These are phyloP conservation scores for Neonectria hederae DNA, from an alignment of 2,329 filamentous ascomycete species.

Conservation along the genomic window DNA sequence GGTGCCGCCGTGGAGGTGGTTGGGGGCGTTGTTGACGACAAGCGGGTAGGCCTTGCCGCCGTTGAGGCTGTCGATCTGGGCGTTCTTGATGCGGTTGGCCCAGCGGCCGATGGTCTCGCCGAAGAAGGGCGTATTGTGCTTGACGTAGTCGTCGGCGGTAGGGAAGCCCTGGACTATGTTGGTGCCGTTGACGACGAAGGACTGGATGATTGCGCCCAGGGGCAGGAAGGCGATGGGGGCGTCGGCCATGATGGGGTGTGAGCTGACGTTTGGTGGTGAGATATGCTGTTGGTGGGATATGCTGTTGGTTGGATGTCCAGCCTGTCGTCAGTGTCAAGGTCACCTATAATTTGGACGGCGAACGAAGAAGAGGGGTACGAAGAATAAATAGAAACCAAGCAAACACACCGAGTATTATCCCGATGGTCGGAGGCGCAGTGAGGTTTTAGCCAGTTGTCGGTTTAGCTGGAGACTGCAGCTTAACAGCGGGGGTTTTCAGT, in stretches of 20 bases:
- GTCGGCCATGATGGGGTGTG: slow-evolving; percentile 51
- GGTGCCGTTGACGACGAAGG: slow-evolving; percentile 77
- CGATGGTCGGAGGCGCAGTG: slow-evolving; percentile 24
- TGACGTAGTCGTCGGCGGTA: slow-evolving; percentile 76
- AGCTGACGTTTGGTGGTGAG: neutral
- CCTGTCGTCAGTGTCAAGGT: neutral
- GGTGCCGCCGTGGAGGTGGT: slow-evolving; percentile 77
- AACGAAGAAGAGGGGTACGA: neutral
- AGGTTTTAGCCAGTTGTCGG: slow-evolving; percentile 28
- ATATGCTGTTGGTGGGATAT: neutral
- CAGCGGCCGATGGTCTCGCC: slow-evolving; percentile 91
- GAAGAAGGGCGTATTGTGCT: slow-evolving; percentile 82
- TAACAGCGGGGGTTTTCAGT: slow-evolving; percentile 34
- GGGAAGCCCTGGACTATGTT: slow-evolving; percentile 94
- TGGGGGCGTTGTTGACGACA: slow-evolving; percentile 78
- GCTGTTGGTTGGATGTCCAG: too few relatives aligned
- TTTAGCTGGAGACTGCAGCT: slow-evolving; percentile 7
- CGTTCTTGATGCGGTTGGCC: slow-evolving; percentile 82
- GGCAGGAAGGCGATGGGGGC: slow-evolving; percentile 73
- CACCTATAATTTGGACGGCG: neutral
- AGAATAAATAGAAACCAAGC: neutral
- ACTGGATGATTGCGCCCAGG: slow-evolving; percentile 81
- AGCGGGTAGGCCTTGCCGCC: slow-evolving; percentile 73
- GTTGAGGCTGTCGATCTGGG: slow-evolving; percentile 78
- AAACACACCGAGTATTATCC: neutral